Evolutionary conservation across 148 eudicot species (phyloP).

Genomic region (Persicaria maculosa): DNA sequence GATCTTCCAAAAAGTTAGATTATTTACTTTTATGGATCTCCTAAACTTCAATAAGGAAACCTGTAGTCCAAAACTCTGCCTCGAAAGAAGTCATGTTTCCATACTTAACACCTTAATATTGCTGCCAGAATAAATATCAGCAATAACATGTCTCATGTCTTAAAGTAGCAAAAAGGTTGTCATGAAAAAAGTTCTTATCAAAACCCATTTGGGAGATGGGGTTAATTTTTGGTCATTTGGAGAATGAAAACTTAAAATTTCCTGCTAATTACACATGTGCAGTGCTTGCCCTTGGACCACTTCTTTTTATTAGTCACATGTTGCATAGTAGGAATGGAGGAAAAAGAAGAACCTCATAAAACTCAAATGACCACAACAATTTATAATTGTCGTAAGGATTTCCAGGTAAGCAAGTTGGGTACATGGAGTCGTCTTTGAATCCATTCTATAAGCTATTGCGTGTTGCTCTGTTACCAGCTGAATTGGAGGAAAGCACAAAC

Average conservation of each 20-base stretch:
- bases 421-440: constrained; percentile 35
- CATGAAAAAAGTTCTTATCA: no score
- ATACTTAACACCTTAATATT: constrained; percentile 23
- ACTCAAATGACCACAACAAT: no score
- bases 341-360: no score
- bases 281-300: no score
- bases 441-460: constrained; percentile 24
- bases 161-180: no score
- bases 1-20: neutral
- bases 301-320: no score
- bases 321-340: no score
- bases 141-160: neutral
- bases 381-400: no score
- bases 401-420: neutral
- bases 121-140: neutral
- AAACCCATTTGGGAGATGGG: no score
- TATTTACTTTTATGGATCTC: constrained; percentile 64
- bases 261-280: no score
- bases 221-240: no score
- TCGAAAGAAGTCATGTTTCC: constrained; percentile 24
- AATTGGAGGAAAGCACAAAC: constrained; percentile 58
- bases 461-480: constrained; percentile 51
- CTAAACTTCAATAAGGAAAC: constrained; percentile 70
- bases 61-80: constrained; percentile 63
- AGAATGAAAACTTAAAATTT: no score